These are phyloP conservation scores for Aureobasidium vineae DNA, from an alignment of 2,329 filamentous ascomycete genomes.

Conservation along the genomic window DNA sequence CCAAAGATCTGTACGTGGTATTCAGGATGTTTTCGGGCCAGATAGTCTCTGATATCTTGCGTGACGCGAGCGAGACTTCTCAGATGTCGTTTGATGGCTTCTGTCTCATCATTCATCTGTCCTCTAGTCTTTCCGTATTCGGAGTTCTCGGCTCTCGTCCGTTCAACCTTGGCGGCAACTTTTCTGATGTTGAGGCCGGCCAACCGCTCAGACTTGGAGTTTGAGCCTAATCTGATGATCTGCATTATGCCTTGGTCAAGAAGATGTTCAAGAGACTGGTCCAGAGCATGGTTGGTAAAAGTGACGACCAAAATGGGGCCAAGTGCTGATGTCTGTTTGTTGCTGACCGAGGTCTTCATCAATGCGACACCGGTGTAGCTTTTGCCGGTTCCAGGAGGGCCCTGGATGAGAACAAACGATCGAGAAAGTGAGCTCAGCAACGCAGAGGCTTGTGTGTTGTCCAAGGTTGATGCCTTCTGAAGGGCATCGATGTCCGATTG, in stretches of 20 bases:
- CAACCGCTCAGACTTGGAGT: constrained; percentile 57
- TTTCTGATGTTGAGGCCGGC: constrained; percentile 51
- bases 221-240: constrained; percentile 64
- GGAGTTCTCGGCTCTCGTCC: no score
- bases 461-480: no score
- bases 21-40: constrained; percentile 29
- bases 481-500: no score
- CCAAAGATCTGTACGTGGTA: constrained; percentile 32
- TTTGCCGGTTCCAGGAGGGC: constrained; percentile 70
- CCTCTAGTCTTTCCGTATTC: no score
- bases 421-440: constrained; percentile 55
- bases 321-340: constrained; percentile 38
- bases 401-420: constrained; percentile 63
- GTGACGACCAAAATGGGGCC: constrained; percentile 51
- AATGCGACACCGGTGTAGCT: constrained; percentile 59
- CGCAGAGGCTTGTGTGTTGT: constrained; percentile 51
- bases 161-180: constrained; percentile 36
- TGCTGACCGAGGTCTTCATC: constrained; percentile 56
- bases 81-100: no score
- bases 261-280: constrained; percentile 61
- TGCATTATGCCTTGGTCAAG: constrained; percentile 48
- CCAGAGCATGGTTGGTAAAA: constrained; percentile 55
- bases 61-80: no score
- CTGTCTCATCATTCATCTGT: no score
- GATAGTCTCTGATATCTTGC: constrained; percentile 28